A percentile compares a stretch with the other conserved stretches of the same genome.
Conservation (phyloP, 768 basidiomycete genomes). For the Pulveroboletus sp. region DNA sequence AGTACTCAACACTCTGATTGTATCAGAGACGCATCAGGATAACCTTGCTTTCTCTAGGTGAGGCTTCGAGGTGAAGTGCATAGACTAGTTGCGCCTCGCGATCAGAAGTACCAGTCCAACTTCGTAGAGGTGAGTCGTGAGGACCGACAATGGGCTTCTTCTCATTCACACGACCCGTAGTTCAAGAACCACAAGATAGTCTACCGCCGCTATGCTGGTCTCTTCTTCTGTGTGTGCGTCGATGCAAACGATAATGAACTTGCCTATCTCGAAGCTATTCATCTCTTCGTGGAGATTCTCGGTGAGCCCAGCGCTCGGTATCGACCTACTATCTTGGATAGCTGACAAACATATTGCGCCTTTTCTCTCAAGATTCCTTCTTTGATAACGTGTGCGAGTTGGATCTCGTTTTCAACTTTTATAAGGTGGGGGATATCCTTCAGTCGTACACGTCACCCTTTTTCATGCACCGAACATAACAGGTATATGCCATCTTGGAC, state of each 20-base stretch:
- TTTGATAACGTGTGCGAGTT: conserved; percentile 99
- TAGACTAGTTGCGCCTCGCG: conserved; percentile 88
- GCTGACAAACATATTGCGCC: background rate
- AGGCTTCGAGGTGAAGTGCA: conserved; percentile 95
- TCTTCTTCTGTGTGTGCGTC: conserved; percentile 97
- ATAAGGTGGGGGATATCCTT: conserved; percentile 56
- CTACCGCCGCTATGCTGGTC: conserved; percentile 92
- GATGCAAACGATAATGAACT: conserved; percentile 98
- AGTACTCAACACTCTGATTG: conserved; percentile 6
- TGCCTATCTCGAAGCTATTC: conserved; percentile 95
- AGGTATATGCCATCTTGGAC: conserved; percentile 98
- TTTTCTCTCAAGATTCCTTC: conserved; percentile 68
- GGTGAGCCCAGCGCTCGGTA: conserved; percentile 46
- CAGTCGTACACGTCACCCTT: background rate
- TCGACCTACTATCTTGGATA: background rate
- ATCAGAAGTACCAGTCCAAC: conserved; percentile 99
- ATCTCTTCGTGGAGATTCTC: conserved; percentile 95
- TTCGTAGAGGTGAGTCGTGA: conserved; percentile 82
- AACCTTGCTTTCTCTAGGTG: conserved; percentile 46
- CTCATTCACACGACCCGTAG: conserved; percentile 37
- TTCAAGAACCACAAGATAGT: conserved; percentile 98
- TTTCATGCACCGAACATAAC: background rate
- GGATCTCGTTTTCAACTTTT: conserved; percentile 98
- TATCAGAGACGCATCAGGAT: background rate
- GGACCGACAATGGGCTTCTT: background rate